A percentile compares a stretch with the other conserved stretches of the same genome.
Evolutionary conservation across 176 grass and related monocot genomes (phyloP).

Genomic region (Tuctoria greenei): DNA sequence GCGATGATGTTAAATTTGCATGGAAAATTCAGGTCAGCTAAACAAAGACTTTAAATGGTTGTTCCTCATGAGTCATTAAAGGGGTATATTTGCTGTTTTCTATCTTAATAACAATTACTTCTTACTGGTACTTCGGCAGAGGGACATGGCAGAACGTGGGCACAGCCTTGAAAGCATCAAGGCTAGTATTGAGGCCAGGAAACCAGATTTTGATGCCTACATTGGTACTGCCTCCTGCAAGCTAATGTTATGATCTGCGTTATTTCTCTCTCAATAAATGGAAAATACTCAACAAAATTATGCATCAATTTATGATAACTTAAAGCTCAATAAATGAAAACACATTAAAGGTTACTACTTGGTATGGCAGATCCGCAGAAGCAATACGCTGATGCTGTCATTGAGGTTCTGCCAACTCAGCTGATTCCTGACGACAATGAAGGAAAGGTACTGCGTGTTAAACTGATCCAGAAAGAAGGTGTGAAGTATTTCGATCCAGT

Average conservation of each 20-base stretch:
- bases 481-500: conserved; percentile 68
- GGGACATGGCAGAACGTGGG: conserved; percentile 92
- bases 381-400: conserved; percentile 80
- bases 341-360: conserved; percentile 17
- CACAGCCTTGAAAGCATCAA: conserved; percentile 95
- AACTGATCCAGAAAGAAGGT: conserved; percentile 84
- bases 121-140: conserved; percentile 38
- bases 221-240: conserved; percentile 61
- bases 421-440: conserved; percentile 84
- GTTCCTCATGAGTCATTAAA: conserved; percentile 13
- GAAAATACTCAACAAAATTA: neutral
- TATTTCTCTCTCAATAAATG: conserved; percentile 5
- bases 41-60: conserved; percentile 2
- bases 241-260: neutral
- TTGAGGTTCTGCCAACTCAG: conserved; percentile 86
- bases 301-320: conserved; percentile 16
- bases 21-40: conserved; percentile 93
- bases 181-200: conserved; percentile 81
- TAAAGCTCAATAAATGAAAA: conserved; percentile 14
- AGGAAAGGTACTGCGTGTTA: conserved; percentile 80
- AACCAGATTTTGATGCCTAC: conserved; percentile 85
- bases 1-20: conserved; percentile 82
- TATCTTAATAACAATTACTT: neutral
- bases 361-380: conserved; percentile 76
- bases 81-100: neutral